Conservation (phyloP, 257 asterid genomes). For the Jacaranda copaia region DNA sequence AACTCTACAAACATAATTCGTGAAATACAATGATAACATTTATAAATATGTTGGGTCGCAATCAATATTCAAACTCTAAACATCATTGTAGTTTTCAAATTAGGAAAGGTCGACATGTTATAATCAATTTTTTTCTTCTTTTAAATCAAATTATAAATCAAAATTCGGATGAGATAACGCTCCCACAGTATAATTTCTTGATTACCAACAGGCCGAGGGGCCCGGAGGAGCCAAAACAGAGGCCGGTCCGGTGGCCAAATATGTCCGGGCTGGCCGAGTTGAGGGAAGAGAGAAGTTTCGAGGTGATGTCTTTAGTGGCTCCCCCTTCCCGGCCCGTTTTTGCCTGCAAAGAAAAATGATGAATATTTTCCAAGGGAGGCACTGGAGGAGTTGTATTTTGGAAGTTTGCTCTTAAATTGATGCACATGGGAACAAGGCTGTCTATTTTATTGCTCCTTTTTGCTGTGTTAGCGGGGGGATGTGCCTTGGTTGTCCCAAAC, state of each 20-base stretch:
- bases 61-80: too few species aligned
- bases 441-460: slow-evolving; percentile 59
- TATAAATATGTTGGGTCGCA: too few species aligned
- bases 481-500: slow-evolving; percentile 80
- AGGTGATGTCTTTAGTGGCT: neutral
- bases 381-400: slow-evolving; percentile 62
- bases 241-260: neutral
- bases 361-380: slow-evolving; percentile 30
- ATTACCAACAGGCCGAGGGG: neutral
- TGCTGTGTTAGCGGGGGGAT: slow-evolving; percentile 66
- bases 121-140: neutral
- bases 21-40: too few species aligned
- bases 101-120: neutral
- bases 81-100: neutral
- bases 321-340: too few species aligned
- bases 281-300: slow-evolving; percentile 21
- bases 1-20: too few species aligned
- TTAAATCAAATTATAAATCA: too few species aligned
- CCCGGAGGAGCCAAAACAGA: neutral
- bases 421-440: slow-evolving; percentile 86
- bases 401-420: slow-evolving; percentile 73
- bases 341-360: neutral
- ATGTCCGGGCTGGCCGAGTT: neutral
- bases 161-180: too few species aligned
- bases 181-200: neutral